Base-by-base conservation (phyloP, 2,329 filamentous ascomycete genomes). In the Diaporthe eres region DNA sequence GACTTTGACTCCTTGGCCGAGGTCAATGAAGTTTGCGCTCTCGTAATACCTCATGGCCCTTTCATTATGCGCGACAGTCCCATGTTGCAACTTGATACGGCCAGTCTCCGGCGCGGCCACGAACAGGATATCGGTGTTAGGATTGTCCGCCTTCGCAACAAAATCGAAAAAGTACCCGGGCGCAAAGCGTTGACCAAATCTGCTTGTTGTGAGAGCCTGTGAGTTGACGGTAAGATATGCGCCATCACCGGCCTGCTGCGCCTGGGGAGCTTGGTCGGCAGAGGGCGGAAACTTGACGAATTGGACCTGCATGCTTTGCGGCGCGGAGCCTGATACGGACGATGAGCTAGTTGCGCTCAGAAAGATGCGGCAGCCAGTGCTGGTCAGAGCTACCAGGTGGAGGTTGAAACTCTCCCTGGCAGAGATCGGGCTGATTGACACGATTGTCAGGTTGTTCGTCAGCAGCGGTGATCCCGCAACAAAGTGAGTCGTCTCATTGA, bases 291-390 rank as follows among this genome's bases (percentile, higher is more conserved):
- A 98, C 82, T 97, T 97, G 84, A 99, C 95, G 81, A 98, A 97
- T 79, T 97, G 94, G n/a, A 98, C 92, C 84, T 98, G 96, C 95
- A 99, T 98, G 84, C 95, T 98, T 80, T 94, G 96, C 0, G 97
- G 96, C 0, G 94, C 92, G 75, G 88, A 83, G 75, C 89, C 92
- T 10, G 90, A 89, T 28, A 90, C 88, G 31, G 90, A 94, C 2
- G 92, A 91, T 25, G 95, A 93, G 78, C 93, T 94, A 0, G 95
- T 98, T 7, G 96, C 95, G 81, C 95, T 98, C 72, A 99, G 89
- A 83, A 97, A 98, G 6, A 99, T 91, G 31, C 97, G 92, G 82
- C 96, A 98, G 28, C 97, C 97, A 0, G 95, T 97, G 75, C 93
- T 93, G 0, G 96, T 98, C 19, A 96, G 92, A 3, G 95, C 96